Evolutionary conservation across 1,284 basidiomycete species (phyloP).

Genomic region (Fomes fomentarius): DNA sequence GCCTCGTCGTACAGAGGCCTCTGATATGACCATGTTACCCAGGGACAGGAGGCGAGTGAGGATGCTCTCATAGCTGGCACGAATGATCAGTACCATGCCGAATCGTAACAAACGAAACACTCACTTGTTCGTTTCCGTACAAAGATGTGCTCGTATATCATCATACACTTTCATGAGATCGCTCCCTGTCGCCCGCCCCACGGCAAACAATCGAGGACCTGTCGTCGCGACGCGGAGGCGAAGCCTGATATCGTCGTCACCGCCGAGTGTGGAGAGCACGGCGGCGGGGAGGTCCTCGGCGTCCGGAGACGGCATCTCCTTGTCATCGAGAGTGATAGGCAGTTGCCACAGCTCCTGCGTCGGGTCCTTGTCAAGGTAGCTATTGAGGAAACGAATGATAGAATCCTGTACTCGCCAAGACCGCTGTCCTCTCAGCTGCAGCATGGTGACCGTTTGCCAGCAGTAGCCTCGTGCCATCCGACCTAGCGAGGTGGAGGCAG

Average conservation of each 20-base stretch:
- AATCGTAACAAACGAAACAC: constrained; percentile 28
- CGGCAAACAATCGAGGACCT: constrained; percentile 62
- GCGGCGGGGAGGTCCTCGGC: constrained; percentile 41
- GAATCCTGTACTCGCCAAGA: constrained; percentile 75
- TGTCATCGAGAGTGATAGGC: constrained; percentile 18
- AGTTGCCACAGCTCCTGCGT: constrained; percentile 52
- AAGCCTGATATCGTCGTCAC: constrained; percentile 84
- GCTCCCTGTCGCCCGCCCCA: constrained; percentile 35
- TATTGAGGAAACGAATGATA: constrained; percentile 67
- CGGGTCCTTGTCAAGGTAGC: constrained; percentile 67
- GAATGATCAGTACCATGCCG: neutral
- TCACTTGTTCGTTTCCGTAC: constrained; percentile 49
- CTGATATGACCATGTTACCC: constrained; percentile 85
- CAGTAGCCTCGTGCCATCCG: constrained; percentile 50
- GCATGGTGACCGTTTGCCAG: constrained; percentile 51
- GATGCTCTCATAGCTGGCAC: constrained; percentile 71
- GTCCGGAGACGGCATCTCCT: constrained; percentile 32
- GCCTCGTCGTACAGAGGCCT: constrained; percentile 80
- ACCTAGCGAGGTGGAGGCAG: constrained; percentile 42
- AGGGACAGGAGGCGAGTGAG: constrained; percentile 80
- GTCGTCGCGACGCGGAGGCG: constrained; percentile 77
- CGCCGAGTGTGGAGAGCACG: constrained; percentile 56
- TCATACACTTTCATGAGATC: constrained; percentile 47
- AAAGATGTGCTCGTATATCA: constrained; percentile 46
- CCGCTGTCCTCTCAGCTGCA: constrained; percentile 47